Conservation (phyloP, 108 stramenopile species). For the Skeletonema menzelii region DNA sequence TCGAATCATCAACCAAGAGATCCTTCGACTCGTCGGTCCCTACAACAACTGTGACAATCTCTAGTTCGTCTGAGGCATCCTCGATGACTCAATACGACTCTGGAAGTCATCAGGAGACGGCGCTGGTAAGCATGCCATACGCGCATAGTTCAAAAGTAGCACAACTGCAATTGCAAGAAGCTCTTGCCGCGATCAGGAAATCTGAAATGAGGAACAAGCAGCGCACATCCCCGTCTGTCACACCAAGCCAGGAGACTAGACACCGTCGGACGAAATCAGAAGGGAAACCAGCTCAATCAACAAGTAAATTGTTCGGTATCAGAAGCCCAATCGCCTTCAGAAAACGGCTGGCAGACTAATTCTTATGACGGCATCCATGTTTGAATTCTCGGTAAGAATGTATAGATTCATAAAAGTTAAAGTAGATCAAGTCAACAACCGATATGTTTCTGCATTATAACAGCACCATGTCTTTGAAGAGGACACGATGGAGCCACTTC, state of each 20-base stretch:
- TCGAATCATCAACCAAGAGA: slow-evolving; percentile 9
- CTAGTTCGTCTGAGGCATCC: background rate
- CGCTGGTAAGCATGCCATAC: too few relatives aligned
- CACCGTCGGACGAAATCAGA: background rate
- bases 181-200: slow-evolving; percentile 5
- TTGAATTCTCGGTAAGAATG: too few relatives aligned
- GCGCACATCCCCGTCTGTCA: background rate
- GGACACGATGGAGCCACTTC: too few relatives aligned
- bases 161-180: slow-evolving; percentile 22
- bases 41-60: background rate
- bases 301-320: background rate
- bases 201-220: background rate
- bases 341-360: background rate
- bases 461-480: too few relatives aligned
- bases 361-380: background rate
- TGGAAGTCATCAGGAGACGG: background rate
- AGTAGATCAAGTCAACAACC: too few relatives aligned
- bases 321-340: background rate
- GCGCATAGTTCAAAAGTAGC: slow-evolving; percentile 3
- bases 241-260: background rate
- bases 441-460: too few relatives aligned
- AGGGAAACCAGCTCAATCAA: background rate
- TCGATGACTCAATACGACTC: background rate
- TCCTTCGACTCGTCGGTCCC: background rate
- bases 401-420: too few relatives aligned